These are phyloP conservation scores for Scleromitrula shiraiana DNA, from an alignment of 2,329 filamentous ascomycete genomes.

Conservation along the genomic window DNA sequence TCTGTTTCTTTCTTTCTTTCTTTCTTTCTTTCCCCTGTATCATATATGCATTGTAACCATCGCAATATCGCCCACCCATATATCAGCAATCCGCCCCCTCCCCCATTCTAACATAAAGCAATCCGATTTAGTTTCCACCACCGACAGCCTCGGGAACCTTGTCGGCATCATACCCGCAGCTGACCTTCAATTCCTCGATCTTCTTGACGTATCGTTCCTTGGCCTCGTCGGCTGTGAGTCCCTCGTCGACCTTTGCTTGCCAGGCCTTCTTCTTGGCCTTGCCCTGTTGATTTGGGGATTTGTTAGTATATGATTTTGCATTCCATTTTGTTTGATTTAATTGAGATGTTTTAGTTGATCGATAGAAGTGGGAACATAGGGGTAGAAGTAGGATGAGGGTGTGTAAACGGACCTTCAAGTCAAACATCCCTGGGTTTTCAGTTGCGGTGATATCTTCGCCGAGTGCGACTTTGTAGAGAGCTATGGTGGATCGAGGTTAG, in stretches of 20 bases:
- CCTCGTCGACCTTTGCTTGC: slow-evolving; percentile 61
- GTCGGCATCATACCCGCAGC: slow-evolving; percentile 58
- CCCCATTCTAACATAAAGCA: background rate
- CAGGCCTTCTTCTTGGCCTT: slow-evolving; percentile 77
- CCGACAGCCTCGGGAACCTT: slow-evolving; percentile 54
- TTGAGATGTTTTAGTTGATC: slow-evolving; percentile 29
- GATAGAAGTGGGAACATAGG: background rate
- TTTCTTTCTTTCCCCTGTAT: too few species aligned
- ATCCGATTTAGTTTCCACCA: slow-evolving; percentile 2
- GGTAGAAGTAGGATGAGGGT: background rate
- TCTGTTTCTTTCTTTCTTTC: too few species aligned
- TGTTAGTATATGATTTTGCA: too few species aligned
- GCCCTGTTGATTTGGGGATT: slow-evolving; percentile 34
- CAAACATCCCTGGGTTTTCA: slow-evolving; percentile 57
- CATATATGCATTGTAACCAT: too few species aligned
- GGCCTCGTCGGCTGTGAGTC: slow-evolving; percentile 53
- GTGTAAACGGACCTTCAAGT: slow-evolving; percentile 46
- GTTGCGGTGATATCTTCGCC: slow-evolving; percentile 51
- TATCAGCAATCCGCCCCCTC: background rate
- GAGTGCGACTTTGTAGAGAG: slow-evolving; percentile 49
- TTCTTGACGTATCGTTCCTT: slow-evolving; percentile 69
- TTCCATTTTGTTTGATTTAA: background rate
- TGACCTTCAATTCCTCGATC: slow-evolving; percentile 63
- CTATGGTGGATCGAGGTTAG: too few species aligned
- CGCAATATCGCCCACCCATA: background rate